Evolutionary conservation across 1,139 yeast genomes (phyloP).

Genomic region (Suhomyces atakaporum): DNA sequence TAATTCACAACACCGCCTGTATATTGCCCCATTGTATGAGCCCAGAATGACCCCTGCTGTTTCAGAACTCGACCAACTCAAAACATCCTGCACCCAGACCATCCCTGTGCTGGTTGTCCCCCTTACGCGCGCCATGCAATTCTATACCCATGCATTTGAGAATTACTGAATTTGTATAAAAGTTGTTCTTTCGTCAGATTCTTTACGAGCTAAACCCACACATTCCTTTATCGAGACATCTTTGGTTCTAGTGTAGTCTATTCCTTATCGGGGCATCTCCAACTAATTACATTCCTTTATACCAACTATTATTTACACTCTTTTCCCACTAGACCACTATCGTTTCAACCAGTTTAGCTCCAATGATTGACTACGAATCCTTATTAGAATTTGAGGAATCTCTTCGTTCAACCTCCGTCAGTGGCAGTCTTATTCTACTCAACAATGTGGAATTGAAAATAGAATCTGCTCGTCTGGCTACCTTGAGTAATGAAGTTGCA

Average conservation of each 20-base stretch:
- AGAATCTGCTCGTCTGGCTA: constrained; percentile 26
- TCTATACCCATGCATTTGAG: constrained; percentile 2
- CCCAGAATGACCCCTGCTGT: constrained; percentile 1
- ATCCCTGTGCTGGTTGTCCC: constrained; percentile 10
- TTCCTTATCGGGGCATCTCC: constrained; percentile 11
- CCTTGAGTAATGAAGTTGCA: constrained; percentile 16
- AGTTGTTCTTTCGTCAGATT: constrained; percentile 8
- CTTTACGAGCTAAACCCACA: constrained; percentile 3
- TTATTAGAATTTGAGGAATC: constrained; percentile 48
- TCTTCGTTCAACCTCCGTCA: constrained; percentile 27
- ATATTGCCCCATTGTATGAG: constrained; percentile 1
- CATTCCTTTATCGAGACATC: constrained; percentile 11
- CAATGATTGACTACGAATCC: constrained; percentile 34
- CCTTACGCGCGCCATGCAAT: constrained; percentile 11
- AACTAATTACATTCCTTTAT: constrained; percentile 12
- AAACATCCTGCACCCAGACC: constrained; percentile 1
- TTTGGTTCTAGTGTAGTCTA: not conserved
- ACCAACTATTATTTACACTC: constrained; percentile 1
- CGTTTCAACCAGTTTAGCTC: too few species aligned
- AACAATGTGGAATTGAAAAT: constrained; percentile 36
- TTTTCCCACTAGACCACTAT: not conserved
- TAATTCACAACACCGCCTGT: too few species aligned
- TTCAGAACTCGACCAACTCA: not conserved
- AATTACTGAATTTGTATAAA: constrained; percentile 17
- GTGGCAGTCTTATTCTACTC: constrained; percentile 23